Evolutionary conservation across 1,139 yeast genomes (phyloP).

Genomic region (Blastobotrys proliferans): DNA sequence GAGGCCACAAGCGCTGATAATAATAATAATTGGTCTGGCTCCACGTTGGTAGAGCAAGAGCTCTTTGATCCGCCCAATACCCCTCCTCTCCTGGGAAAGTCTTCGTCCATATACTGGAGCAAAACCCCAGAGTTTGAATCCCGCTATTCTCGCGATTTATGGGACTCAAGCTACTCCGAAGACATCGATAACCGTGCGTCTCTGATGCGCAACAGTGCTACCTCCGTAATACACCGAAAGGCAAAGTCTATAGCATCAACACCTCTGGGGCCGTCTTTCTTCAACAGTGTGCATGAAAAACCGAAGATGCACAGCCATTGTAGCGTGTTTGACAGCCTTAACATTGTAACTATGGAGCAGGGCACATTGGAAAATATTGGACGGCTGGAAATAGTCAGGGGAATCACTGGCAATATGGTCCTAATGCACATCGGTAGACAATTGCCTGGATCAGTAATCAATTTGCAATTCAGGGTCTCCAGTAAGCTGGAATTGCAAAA

Average conservation of each 20-base stretch:
- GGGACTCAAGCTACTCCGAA: conserved; percentile 7
- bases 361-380: conserved; percentile 3
- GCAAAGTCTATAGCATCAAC: too few relatives aligned
- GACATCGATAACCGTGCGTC: conserved; percentile 3
- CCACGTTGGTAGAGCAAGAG: not conserved
- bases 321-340: too few relatives aligned
- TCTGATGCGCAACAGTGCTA: conserved; percentile 1
- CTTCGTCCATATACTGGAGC: conserved; percentile 3
- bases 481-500: not conserved
- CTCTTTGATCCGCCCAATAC: not conserved
- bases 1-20: not conserved
- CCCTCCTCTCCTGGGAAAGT: not conserved
- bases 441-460: not conserved
- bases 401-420: conserved; percentile 1
- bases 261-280: too few relatives aligned
- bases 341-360: too few relatives aligned
- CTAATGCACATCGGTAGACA: conserved; percentile 4
- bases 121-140: conserved; percentile 8
- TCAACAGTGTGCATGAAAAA: too few relatives aligned
- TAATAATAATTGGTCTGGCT: not conserved
- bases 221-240: too few relatives aligned
- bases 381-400: conserved; percentile 4
- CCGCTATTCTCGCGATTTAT: conserved; percentile 3
- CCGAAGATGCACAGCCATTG: too few relatives aligned
- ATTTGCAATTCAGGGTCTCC: not conserved